Evolutionary conservation across 2,329 filamentous ascomycete species (phyloP).

Genomic region (Ascochyta koolunga): DNA sequence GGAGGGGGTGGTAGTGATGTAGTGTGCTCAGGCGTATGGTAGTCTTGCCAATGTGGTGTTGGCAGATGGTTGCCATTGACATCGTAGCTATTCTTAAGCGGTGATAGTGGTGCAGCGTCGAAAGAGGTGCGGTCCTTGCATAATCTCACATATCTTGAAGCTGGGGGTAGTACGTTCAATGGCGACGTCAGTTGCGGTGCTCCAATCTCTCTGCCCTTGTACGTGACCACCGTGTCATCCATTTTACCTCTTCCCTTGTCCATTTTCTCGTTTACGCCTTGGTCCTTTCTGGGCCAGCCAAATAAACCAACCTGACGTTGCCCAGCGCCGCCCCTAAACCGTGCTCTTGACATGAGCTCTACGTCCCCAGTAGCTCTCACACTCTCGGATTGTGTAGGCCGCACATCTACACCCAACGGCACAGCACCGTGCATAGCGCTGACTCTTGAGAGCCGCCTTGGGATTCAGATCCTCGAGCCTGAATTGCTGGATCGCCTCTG

Average conservation of each 20-base stretch:
- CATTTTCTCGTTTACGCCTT: neutral
- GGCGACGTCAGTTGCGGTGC: neutral
- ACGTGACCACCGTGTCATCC: neutral
- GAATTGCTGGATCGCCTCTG: neutral
- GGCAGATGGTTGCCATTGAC: neutral
- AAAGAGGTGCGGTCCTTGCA: neutral
- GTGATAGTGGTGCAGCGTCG: neutral
- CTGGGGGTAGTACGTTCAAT: neutral
- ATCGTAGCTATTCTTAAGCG: neutral
- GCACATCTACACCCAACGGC: neutral
- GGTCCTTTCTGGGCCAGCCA: neutral
- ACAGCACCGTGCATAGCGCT: neutral
- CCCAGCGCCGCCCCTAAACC: neutral
- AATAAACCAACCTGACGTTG: neutral
- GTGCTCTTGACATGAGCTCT: neutral
- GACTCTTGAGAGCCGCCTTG: neutral
- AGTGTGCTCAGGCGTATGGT: no score
- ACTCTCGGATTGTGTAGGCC: no score
- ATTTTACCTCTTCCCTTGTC: neutral
- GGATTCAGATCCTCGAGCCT: neutral
- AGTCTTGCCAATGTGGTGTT: no score
- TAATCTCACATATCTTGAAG: neutral
- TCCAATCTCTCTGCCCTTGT: conserved; percentile 2
- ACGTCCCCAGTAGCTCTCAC: neutral
- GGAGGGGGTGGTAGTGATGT: neutral